Evolutionary conservation across 176 grass and related monocot genomes (phyloP).

Genomic region (Luzula sylvatica): DNA sequence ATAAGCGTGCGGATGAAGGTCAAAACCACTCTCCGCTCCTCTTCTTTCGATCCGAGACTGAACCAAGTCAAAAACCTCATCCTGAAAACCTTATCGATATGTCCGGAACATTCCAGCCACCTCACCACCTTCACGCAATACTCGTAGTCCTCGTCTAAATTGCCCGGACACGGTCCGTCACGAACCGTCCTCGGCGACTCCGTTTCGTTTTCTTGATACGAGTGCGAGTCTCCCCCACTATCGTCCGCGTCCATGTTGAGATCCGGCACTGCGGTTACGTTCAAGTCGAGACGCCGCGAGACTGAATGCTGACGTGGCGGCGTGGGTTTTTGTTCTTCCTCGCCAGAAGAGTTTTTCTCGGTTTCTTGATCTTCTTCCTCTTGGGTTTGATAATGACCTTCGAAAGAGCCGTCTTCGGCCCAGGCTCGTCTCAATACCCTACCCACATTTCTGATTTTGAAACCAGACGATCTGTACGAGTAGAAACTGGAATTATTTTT

Average conservation of each 20-base stretch:
- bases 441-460: slow-evolving; percentile 69
- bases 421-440: slow-evolving; percentile 52
- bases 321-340: slow-evolving; percentile 40
- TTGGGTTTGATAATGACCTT: slow-evolving; percentile 25
- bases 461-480: slow-evolving; percentile 46
- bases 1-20: slow-evolving; percentile 61
- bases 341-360: slow-evolving; percentile 54
- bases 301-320: slow-evolving; percentile 22
- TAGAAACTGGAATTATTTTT: no score
- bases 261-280: slow-evolving; percentile 57
- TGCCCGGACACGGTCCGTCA: slow-evolving; percentile 24
- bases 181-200: slow-evolving; percentile 1
- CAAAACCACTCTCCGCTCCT: slow-evolving; percentile 51
- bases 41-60: slow-evolving; percentile 58
- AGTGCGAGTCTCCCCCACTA: slow-evolving; percentile 67
- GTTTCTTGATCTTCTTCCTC: slow-evolving; percentile 25
- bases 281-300: slow-evolving; percentile 72
- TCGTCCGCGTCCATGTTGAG: slow-evolving; percentile 67
- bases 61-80: slow-evolving; percentile 92
- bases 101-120: slow-evolving; percentile 53
- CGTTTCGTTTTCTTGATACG: slow-evolving; percentile 37
- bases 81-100: slow-evolving; percentile 69
- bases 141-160: slow-evolving; percentile 54
- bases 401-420: slow-evolving; percentile 52
- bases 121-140: slow-evolving; percentile 82